Base-by-base conservation (phyloP, 2,329 filamentous ascomycete genomes). In the Aspergillus pseudotamarii region DNA sequence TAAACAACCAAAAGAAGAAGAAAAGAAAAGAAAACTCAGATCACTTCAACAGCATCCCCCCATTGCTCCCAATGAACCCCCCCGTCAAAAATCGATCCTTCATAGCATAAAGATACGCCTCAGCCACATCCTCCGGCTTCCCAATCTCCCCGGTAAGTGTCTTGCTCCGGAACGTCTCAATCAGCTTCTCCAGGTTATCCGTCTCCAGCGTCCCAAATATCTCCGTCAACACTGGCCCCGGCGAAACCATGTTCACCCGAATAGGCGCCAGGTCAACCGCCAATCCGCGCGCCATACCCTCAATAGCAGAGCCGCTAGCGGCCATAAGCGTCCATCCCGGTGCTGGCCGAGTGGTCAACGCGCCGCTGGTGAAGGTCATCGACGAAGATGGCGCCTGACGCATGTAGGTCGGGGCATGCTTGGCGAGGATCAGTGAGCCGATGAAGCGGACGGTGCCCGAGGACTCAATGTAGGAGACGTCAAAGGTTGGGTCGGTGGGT, bases 21-120 rank as follows among this genome's bases (percentile, higher is more conserved):
- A 3, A 19, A n/a, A n/a, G 19, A 50, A 50, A 10, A 12, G 9
- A 32, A 10, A 11, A 11, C 30, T 9, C 6, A 50, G 4, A 51
- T n/a, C 16, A 51, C 48, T 51, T 51, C 62, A 77, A 66, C 59
- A 79, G 59, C 51, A 69, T 73, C 8, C 80, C 80, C 14, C 79
- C 80, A 67, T 80, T 75, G 26, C 71, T 71, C 11, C 69, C 68
- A 9, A 79, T 65, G 32, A 73, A 60, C 12, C 63, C 67, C 1
- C 80, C 81, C 1, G 75, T 80, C 11, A 75, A 72, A 68, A 77
- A 80, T 41, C 67, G 58, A 71, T 82, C 80, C 65, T 75, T 77
- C 80, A 83, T 82, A 11, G 77, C 53, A 67, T 77, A 81, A 4
- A 78, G 67, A 75, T 82, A 82, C 23, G 76, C 75, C 72, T 83